Conservation (phyloP, 2,329 filamentous ascomycete genomes). For the Calycina marina region DNA sequence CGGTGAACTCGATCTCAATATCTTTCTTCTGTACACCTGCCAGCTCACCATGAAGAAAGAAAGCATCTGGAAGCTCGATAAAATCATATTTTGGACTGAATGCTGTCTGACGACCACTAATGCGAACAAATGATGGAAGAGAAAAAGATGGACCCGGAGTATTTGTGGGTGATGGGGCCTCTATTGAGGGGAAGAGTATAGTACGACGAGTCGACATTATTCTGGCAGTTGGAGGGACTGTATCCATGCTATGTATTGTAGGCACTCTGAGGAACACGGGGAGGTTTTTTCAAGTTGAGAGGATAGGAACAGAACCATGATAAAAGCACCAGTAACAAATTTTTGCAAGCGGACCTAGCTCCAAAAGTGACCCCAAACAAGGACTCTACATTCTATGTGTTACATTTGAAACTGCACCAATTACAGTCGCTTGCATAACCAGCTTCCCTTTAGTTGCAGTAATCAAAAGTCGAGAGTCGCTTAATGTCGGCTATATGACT, state of each 20-base stretch:
- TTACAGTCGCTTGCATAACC: no score
- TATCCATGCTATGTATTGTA: background rate
- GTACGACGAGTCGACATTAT: background rate
- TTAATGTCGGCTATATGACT: background rate
- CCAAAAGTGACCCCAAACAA: conserved; percentile 6
- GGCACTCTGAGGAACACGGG: background rate
- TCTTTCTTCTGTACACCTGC: conserved; percentile 62
- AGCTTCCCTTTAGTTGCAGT: no score
- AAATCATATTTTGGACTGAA: conserved; percentile 72
- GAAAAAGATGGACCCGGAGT: background rate
- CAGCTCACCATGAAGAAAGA: conserved; percentile 70
- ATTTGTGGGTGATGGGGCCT: background rate
- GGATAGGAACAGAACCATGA: background rate
- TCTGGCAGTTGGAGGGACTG: background rate
- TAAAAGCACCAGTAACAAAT: conserved; percentile 1
- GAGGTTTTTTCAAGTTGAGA: background rate
- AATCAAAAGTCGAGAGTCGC: background rate
- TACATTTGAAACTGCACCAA: no score
- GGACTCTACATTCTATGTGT: background rate
- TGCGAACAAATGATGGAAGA: background rate
- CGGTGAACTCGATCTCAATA: conserved; percentile 65
- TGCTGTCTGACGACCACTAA: conserved; percentile 21
- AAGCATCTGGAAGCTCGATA: conserved; percentile 50
- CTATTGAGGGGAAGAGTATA: background rate
- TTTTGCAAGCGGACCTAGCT: conserved; percentile 5